Evolutionary conservation across 192 early-diverging fungal genomes (phyloP).

Genomic region (Neocallimastix lanati): DNA sequence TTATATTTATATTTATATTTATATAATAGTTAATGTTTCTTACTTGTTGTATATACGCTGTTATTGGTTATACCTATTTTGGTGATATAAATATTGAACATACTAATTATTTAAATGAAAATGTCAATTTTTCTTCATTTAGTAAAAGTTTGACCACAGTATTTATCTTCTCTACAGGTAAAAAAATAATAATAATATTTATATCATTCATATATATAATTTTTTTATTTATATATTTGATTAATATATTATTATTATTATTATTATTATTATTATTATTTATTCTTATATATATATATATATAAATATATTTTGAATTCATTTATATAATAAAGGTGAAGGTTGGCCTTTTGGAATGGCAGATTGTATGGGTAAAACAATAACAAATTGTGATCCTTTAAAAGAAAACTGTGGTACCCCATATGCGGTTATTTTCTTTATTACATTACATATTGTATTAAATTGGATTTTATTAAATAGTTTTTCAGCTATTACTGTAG

Average conservation of each 20-base stretch:
- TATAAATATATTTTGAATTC: no score
- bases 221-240: no score
- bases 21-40: neutral
- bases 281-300: no score
- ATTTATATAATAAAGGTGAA: no score
- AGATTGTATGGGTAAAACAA: neutral
- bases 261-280: no score
- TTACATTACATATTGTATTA: neutral
- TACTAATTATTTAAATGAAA: neutral
- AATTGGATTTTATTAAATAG: neutral
- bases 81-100: neutral
- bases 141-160: no score
- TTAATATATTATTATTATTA: no score
- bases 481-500: neutral
- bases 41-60: neutral
- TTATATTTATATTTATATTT: no score
- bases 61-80: neutral
- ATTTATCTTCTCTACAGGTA: no score
- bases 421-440: neutral
- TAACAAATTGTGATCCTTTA: neutral
- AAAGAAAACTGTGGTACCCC: neutral
- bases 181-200: no score
- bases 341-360: neutral
- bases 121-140: neutral
- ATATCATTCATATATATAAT: no score